phyloP scores from a whole-genome alignment of 2,329 filamentous ascomycete species.

The Botrytis squamosa region DNA sequence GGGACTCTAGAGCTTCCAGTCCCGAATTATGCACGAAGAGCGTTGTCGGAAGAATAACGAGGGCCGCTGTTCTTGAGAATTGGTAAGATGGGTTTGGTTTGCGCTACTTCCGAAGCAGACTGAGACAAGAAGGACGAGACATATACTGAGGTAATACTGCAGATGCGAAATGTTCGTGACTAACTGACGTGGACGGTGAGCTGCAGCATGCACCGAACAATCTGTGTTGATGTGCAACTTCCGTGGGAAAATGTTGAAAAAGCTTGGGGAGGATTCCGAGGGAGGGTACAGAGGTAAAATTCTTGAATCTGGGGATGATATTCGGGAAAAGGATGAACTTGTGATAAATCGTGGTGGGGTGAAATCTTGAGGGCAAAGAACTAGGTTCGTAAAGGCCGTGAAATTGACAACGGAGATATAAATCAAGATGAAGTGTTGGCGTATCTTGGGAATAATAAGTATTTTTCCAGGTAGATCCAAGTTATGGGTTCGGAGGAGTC shows the following conservation, averaged over 20 bases:
- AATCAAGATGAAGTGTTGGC: constrained; percentile 12
- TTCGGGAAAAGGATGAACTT: constrained; percentile 2
- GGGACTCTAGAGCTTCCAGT: background rate
- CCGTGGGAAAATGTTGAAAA: constrained; percentile 21
- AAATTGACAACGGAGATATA: constrained; percentile 18
- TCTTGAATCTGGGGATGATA: constrained; percentile 14
- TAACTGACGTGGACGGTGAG: constrained; percentile 33
- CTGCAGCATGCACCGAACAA: constrained; percentile 29
- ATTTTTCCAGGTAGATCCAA: constrained; percentile 1
- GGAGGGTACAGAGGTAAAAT: constrained; percentile 14
- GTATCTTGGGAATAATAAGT: constrained; percentile 16
- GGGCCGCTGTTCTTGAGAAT: constrained; percentile 10
- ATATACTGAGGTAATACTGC: constrained; percentile 37
- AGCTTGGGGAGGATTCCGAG: constrained; percentile 9
- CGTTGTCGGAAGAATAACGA: constrained; percentile 18
- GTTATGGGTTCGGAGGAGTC: constrained; percentile 11
- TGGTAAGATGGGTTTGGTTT: constrained; percentile 13
- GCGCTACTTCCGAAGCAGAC: constrained; percentile 30
- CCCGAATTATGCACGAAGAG: constrained; percentile 15
- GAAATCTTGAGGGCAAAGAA: constrained; percentile 5
- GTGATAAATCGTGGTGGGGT: constrained; percentile 13
- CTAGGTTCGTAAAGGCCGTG: background rate
- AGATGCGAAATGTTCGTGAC: constrained; percentile 34
- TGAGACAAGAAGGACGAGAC: constrained; percentile 32
- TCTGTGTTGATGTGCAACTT: constrained; percentile 30